Percentiles rank a stretch among this genome's conserved stretches.
phyloP scores from a whole-genome alignment of 805 yeast genomes.

The Clavispora santaluciae region DNA sequence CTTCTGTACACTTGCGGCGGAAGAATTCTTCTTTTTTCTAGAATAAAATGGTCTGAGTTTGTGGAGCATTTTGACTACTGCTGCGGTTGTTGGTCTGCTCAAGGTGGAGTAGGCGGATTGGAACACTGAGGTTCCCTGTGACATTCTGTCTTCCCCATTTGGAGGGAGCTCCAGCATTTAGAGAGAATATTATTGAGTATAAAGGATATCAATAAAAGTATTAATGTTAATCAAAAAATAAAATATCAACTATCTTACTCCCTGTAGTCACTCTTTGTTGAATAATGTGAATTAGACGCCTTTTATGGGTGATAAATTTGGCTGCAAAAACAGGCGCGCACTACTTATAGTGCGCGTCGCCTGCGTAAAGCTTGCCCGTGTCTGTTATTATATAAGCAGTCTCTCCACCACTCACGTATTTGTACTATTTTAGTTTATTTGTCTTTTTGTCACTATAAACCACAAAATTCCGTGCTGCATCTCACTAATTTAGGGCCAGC shows the following conservation, averaged over 20 bases:
- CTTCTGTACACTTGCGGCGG: constrained; percentile 13
- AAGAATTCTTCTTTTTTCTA: constrained; percentile 3
- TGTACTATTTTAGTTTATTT: no score
- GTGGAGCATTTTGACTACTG: constrained; percentile 15
- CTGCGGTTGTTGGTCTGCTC: constrained; percentile 16
- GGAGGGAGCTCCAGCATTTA: neutral
- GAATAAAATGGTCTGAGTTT: constrained; percentile 8
- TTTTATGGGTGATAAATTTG: neutral
- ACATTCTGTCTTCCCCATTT: neutral
- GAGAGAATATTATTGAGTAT: no score
- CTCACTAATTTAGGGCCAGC: no score
- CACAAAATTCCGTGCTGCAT: no score
- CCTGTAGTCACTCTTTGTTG: no score
- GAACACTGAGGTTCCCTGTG: constrained; percentile 1
- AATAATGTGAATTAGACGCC: neutral
- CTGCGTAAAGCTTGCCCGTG: no score
- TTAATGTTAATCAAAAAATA: no score
- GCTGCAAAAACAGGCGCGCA: neutral
- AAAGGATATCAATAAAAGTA: no score
- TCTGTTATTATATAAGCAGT: no score
- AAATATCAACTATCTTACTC: neutral
- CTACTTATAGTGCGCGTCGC: neutral
- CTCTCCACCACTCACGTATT: neutral
- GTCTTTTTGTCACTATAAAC: no score
- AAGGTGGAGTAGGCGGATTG: constrained; percentile 9